A percentile compares a stretch with the other conserved stretches of the same genome.
Conservation (phyloP, 306 rosid genomes). For the Cicer cuneatum region DNA sequence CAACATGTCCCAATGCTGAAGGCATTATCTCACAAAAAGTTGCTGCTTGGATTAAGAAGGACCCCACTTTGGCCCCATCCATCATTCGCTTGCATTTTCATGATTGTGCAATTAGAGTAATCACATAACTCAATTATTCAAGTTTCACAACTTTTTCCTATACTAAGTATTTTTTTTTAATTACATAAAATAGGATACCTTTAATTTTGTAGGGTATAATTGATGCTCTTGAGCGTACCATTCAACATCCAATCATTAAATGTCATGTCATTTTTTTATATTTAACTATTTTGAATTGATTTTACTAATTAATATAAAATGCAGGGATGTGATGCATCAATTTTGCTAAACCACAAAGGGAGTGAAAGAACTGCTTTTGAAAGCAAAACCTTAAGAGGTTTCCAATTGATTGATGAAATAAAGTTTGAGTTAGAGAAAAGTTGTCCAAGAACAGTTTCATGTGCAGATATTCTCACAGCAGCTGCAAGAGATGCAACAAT, state of each 20-base stretch:
- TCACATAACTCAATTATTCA: conserved; percentile 37
- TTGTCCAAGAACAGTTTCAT: conserved; percentile 84
- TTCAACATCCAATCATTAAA: not conserved
- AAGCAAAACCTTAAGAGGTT: conserved; percentile 78
- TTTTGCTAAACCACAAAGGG: conserved; percentile 61
- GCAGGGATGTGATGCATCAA: conserved; percentile 89
- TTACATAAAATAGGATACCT: no score
- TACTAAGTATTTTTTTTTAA: not conserved
- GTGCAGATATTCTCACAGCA: conserved; percentile 85
- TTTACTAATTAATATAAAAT: conserved; percentile 11
- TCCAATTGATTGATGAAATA: conserved; percentile 71
- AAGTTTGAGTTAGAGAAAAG: conserved; percentile 64
- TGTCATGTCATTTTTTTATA: no score
- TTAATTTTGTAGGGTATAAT: no score
- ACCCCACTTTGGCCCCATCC: conserved; percentile 72
- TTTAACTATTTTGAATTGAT: no score
- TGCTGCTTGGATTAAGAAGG: conserved; percentile 66
- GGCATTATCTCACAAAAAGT: conserved; percentile 66
- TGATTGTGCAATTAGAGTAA: conserved; percentile 78
- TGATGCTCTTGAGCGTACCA: no score
- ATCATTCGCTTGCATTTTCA: conserved; percentile 85
- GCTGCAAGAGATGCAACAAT: conserved; percentile 91
- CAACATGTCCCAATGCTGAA: conserved; percentile 74
- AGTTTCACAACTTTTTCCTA: not conserved
- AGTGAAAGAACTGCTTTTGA: conserved; percentile 69